Evolutionary conservation across 1,284 basidiomycete genomes (phyloP), one percentile per base, ranked within the genome.

Genomic region (Cutaneotrichosporon daszewskae): DNA sequence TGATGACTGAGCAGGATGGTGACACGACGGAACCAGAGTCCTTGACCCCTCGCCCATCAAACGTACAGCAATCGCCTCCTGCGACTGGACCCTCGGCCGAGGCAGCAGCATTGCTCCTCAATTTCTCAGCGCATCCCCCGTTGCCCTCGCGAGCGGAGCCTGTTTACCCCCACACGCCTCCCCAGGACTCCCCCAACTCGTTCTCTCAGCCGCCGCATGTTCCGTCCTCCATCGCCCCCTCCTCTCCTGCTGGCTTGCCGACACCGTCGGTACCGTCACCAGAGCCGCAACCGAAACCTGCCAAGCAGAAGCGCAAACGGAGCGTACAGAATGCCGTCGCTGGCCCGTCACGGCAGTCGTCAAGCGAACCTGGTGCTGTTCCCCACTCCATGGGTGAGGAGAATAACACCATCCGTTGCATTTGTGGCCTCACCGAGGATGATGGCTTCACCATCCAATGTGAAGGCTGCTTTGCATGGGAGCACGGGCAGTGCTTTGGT

Each of bases 391-490:
- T 72, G 49, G 66, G 69, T 18, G 62, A 64, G 34, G 65, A 72
- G 47, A 71, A 72, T 42, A 58, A 62, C 12, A 40, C 62, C 11
- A 72, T 72, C 39, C 61, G 71, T 22, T 73, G 71, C 47, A 72
- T 73, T 43, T 73, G 71, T 43, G 62, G 60, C 4, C 59, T 69
- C 29, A 58, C 56, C 9, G 78, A 83, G 58, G 91, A 92, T 71
- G 89, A 92, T 64, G 90, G 90, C 14, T 91, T 89, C 72, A 87
- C 84, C 14, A 89, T 95, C 47, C 87, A 87, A 20, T 96, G 91
- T 70, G 92, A 95, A 66, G 72, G 77, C 40, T 96, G 92, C 67
- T 79, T 79, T 19, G 79, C 86, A 16, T 95, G 91, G 90, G 87
- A 87, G 60, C 91, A 96, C 69, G 85, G 81, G 7, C 82, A 83